These are phyloP conservation scores for Acer yangbiense DNA, from an alignment of 345 rosid species.

Conservation along the genomic window DNA sequence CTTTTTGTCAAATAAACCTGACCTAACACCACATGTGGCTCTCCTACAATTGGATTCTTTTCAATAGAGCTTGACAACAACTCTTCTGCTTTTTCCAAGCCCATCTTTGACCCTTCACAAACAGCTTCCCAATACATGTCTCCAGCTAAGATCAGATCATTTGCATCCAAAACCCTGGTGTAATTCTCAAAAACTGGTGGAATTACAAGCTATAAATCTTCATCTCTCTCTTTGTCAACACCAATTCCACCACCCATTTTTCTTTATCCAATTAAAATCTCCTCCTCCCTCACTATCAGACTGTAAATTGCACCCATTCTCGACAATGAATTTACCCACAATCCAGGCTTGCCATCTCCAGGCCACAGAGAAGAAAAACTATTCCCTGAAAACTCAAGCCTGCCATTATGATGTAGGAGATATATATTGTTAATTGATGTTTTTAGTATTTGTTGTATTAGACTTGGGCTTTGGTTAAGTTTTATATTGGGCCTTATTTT, in stretches of 20 bases:
- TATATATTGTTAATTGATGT: no score
- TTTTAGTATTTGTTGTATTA: no score
- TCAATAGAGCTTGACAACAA: slow-evolving; percentile 43
- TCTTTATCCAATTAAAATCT: slow-evolving; percentile 61
- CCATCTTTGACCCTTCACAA: slow-evolving; percentile 46
- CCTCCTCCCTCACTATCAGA: slow-evolving; percentile 74
- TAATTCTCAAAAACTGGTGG: slow-evolving; percentile 77
- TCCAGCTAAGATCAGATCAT: slow-evolving; percentile 61
- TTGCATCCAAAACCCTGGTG: slow-evolving; percentile 54
- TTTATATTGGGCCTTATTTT: no score
- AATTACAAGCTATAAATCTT: slow-evolving; percentile 68
- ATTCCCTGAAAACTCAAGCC: slow-evolving; percentile 69
- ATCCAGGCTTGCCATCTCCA: slow-evolving; percentile 86
- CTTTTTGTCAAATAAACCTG: slow-evolving; percentile 62
- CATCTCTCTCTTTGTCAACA: slow-evolving; percentile 53
- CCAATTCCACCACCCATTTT: slow-evolving; percentile 34
- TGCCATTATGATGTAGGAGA: no score
- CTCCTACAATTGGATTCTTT: slow-evolving; percentile 80
- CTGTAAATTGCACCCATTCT: slow-evolving; percentile 81
- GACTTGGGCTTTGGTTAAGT: no score
- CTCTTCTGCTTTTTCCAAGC: slow-evolving; percentile 55
- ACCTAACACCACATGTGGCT: slow-evolving; percentile 74
- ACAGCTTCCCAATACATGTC: slow-evolving; percentile 83
- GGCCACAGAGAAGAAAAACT: slow-evolving; percentile 71
- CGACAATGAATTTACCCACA: slow-evolving; percentile 73